Conservation (phyloP, 31 red algal genomes). For the Odonthalia washingtoniensis region DNA sequence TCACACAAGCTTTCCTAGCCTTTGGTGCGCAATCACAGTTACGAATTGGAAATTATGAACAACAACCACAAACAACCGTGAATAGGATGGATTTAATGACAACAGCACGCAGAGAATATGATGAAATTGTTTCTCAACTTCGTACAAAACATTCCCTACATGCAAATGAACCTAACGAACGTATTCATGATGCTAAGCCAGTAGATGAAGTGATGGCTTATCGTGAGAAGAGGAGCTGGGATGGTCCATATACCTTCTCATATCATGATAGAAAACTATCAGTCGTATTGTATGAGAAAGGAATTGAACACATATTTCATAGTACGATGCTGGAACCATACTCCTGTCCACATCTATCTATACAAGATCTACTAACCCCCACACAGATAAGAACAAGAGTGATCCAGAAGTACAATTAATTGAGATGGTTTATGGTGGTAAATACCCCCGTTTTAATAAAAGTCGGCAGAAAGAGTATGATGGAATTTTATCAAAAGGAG, state of each 20-base stretch:
- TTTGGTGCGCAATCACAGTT: too few species aligned
- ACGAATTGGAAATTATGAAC: too few species aligned
- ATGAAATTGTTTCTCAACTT: not conserved
- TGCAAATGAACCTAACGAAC: not conserved
- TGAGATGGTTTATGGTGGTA: too few species aligned
- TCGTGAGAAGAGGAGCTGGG: constrained; percentile 13
- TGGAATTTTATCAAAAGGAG: constrained; percentile 29
- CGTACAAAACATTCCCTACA: not conserved
- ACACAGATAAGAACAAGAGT: not conserved
- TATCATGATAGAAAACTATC: not conserved
- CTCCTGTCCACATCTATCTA: not conserved
- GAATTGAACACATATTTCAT: not conserved
- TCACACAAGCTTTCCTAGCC: too few species aligned
- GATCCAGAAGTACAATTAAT: too few species aligned
- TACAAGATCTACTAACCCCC: constrained; percentile 27
- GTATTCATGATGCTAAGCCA: not conserved
- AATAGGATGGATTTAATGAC: too few species aligned
- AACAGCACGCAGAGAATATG: constrained; percentile 5
- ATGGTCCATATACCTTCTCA: not conserved
- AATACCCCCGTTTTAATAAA: too few species aligned
- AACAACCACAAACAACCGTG: too few species aligned
- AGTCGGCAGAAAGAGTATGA: too few species aligned
- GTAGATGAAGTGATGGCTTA: constrained; percentile 28
- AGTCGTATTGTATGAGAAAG: constrained; percentile 28
- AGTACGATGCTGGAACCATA: constrained; percentile 13